phyloP scores from a whole-genome alignment of 257 asterid genomes.

The Fraxinus excelsior region DNA sequence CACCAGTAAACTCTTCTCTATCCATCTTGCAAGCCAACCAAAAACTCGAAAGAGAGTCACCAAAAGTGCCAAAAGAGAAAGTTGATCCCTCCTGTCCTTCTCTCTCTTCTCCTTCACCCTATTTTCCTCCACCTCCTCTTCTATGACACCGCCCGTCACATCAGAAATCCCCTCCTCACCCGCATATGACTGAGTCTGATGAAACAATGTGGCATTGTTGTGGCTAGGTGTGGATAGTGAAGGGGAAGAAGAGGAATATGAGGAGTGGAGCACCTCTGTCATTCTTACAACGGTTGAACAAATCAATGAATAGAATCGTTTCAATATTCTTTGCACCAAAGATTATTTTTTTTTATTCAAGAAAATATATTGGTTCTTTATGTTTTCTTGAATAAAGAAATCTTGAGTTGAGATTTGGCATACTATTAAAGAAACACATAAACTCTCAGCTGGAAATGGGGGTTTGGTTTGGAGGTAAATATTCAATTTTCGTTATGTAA shows the following conservation, averaged over 20 bases:
- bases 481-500: not conserved
- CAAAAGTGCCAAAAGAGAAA: slow-evolving; percentile 80
- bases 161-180: slow-evolving; percentile 39
- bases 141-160: slow-evolving; percentile 33
- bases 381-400: slow-evolving; percentile 27
- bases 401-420: slow-evolving; percentile 11
- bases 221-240: slow-evolving; percentile 75
- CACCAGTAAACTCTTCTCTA: slow-evolving; percentile 44
- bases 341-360: slow-evolving; percentile 34
- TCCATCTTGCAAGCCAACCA: slow-evolving; percentile 77
- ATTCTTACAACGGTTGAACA: slow-evolving; percentile 46
- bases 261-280: slow-evolving; percentile 97
- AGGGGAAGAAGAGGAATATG: slow-evolving; percentile 80
- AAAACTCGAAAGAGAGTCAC: slow-evolving; percentile 76
- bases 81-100: slow-evolving; percentile 66
- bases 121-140: slow-evolving; percentile 42
- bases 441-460: slow-evolving; percentile 17
- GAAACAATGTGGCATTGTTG: slow-evolving; percentile 67
- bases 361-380: slow-evolving; percentile 29
- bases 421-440: slow-evolving; percentile 21
- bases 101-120: slow-evolving; percentile 59
- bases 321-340: not conserved
- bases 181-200: slow-evolving; percentile 45
- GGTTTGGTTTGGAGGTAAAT: slow-evolving; percentile 38
- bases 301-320: slow-evolving; percentile 39